These are phyloP conservation scores for Mimosa bimucronata DNA, from an alignment of 306 rosid species.

Conservation along the genomic window DNA sequence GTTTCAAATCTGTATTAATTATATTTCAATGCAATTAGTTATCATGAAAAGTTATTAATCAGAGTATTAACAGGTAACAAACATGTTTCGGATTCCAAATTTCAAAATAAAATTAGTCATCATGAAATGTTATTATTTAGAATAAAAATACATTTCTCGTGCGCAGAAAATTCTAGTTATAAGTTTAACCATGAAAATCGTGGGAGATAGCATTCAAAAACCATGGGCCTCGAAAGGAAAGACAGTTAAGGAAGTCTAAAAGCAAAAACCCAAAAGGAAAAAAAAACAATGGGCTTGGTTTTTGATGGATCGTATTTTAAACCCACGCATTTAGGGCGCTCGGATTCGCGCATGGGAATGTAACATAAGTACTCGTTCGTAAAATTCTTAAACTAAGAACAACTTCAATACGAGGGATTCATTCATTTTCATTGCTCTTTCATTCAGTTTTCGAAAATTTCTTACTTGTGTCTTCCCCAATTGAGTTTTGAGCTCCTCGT, in stretches of 20 bases:
- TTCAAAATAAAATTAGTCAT: no score
- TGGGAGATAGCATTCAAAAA: not conserved
- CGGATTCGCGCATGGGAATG: not conserved
- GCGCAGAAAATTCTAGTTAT: no score
- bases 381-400: slow-evolving; percentile 1
- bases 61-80: no score
- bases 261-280: not conserved
- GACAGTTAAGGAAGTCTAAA: not conserved
- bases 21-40: no score
- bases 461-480: slow-evolving; percentile 23
- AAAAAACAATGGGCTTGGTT: not conserved
- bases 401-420: not conserved
- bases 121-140: no score
- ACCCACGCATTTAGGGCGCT: not conserved
- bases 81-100: no score
- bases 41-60: no score
- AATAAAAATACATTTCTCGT: no score
- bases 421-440: not conserved
- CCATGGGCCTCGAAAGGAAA: not conserved
- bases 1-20: no score
- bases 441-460: slow-evolving; percentile 24
- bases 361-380: not conserved
- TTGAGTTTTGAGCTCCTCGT: slow-evolving; percentile 35
- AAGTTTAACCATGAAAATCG: no score
- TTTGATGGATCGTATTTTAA: not conserved